Base-by-base conservation (phyloP, 1,284 basidiomycete species). In the Acaromyces ingoldii region DNA sequence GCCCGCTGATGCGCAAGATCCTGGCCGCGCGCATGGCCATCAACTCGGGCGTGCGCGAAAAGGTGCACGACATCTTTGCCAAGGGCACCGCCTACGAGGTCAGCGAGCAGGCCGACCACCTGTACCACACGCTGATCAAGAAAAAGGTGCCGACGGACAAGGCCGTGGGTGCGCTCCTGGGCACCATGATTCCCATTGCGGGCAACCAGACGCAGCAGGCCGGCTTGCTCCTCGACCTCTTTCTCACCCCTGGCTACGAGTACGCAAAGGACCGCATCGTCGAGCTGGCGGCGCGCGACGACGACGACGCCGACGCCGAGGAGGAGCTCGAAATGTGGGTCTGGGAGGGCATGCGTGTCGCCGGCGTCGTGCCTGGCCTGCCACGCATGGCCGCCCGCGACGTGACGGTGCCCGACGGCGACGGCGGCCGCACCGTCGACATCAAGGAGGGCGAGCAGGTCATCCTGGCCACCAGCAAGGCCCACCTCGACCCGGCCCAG, bases 401-500 rank as follows among this genome's bases (percentile, higher is more conserved):
- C 45, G 45, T 51, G 1, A 26, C 17, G 22, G 29, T 60, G 19
- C 15, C 19, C n/a, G 58, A 60, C 39, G 51, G 36, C 24, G 42
- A 52, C 17, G 22, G 38, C 46, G 25, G 28, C 10, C 46, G 58
- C 26, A 39, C 39, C 4, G 22, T 60, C n/a, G n/a, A 44, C 13
- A 39, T 60, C 33, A 60, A 55, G 42, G 45, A n/a, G 58, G 73
- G 11, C 75, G 57, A 62, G 22, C 60, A 60, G 17, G 40, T 58
- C 9, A 65, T 54, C 51, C n/a, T 63, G 59, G 46, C 41, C 22
- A 58, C 48, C n/a, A 39, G 44, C 3, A 47, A 58, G 37, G 58
- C 58, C 7, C 53, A 55, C 33, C 34, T 60, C 13, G 55, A 83
- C 82, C 78, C 75, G 21, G 72, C 77, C 10, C 75, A 79, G 9